These are phyloP conservation scores for Fusarium musae DNA, from an alignment of 2,329 filamentous ascomycete genomes.

Conservation along the genomic window DNA sequence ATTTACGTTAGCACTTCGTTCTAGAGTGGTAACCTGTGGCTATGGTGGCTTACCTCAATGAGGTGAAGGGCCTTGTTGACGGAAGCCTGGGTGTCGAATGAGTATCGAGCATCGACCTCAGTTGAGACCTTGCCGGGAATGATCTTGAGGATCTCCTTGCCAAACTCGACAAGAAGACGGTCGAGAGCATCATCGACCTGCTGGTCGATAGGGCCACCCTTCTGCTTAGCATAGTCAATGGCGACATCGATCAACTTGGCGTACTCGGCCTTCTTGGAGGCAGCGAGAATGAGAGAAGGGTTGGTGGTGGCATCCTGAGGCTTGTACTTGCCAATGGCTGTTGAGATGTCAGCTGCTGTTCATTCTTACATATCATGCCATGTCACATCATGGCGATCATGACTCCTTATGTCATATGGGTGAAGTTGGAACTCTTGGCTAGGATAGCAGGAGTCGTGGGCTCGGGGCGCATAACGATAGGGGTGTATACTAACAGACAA, in stretches of 20 bases:
- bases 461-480: constrained; percentile 9
- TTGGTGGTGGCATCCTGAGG: constrained; percentile 99
- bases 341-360: constrained; percentile 43
- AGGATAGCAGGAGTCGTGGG: constrained; percentile 4
- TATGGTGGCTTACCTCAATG: constrained; percentile 76
- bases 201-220: constrained; percentile 75
- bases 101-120: constrained; percentile 95
- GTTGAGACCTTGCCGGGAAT: constrained; percentile 99
- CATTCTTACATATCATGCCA: constrained; percentile 22
- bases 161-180: constrained; percentile 95
- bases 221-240: constrained; percentile 84
- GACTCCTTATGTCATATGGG: constrained; percentile 2
- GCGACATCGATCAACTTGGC: constrained; percentile 89
- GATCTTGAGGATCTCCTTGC: constrained; percentile 96
- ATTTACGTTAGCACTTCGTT: constrained; percentile 14
- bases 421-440: not conserved
- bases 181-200: constrained; percentile 93
- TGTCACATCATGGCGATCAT: constrained; percentile 21
- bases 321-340: constrained; percentile 99
- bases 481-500: constrained; percentile 71
- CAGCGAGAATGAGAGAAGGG: constrained; percentile 97
- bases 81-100: constrained; percentile 92
- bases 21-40: not conserved
- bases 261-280: constrained; percentile 98
- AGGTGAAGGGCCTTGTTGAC: constrained; percentile 97